These are phyloP conservation scores for Sarocladium strictum DNA, from an alignment of 2,329 filamentous ascomycete genomes.

Conservation along the genomic window DNA sequence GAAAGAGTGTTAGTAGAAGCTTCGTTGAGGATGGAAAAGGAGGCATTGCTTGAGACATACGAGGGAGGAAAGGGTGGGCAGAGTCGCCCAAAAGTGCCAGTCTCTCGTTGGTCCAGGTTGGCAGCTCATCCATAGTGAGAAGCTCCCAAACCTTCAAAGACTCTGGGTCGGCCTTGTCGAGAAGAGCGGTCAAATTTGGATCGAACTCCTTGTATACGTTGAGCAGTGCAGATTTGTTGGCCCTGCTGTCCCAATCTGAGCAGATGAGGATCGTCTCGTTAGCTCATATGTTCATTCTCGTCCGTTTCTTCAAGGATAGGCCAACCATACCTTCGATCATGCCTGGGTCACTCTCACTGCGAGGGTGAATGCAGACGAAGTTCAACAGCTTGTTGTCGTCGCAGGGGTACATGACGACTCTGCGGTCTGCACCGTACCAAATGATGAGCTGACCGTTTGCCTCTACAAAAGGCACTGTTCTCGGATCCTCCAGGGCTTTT, in stretches of 20 bases:
- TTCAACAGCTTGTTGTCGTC: slow-evolving; percentile 26
- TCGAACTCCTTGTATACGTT: slow-evolving; percentile 10
- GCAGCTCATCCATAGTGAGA: slow-evolving; percentile 25
- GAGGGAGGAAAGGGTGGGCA: slow-evolving; percentile 60
- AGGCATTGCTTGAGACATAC: not conserved
- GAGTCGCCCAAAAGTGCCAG: slow-evolving; percentile 57
- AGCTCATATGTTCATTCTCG: slow-evolving; percentile 18
- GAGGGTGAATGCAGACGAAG: slow-evolving; percentile 26
- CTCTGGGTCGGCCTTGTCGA: slow-evolving; percentile 26
- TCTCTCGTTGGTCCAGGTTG: slow-evolving; percentile 34
- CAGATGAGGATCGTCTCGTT: slow-evolving; percentile 11
- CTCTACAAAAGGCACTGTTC: slow-evolving; percentile 24
- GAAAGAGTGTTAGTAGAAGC: not conserved
- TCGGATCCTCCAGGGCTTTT: slow-evolving; percentile 22
- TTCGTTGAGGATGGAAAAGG: not conserved
- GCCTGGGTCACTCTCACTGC: slow-evolving; percentile 16
- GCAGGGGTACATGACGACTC: slow-evolving; percentile 28
- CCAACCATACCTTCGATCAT: slow-evolving; percentile 24
- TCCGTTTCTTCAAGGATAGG: slow-evolving; percentile 10
- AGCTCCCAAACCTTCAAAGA: slow-evolving; percentile 27
- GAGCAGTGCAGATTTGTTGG: slow-evolving; percentile 14
- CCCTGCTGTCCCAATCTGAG: not conserved
- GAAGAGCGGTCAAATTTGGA: not conserved
- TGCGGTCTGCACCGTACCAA: slow-evolving; percentile 17
- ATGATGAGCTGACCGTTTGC: slow-evolving; percentile 20